Evolutionary conservation across 2,329 filamentous ascomycete species (phyloP).

Genomic region (Graphium sp.): DNA sequence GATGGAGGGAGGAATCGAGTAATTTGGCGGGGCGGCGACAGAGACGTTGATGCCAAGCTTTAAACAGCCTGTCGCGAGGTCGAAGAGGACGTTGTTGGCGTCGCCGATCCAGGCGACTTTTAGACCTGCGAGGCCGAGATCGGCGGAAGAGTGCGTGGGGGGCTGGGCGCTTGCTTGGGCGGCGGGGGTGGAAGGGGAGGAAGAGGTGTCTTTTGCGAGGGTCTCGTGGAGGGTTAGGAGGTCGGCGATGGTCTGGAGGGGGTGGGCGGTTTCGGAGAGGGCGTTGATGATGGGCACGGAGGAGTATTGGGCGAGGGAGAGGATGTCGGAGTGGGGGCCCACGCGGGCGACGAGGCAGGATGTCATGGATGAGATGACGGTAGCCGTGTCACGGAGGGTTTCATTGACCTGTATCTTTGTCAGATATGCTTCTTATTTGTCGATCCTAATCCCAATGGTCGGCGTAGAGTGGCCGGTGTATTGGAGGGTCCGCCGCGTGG

Average conservation of each 20-base stretch:
- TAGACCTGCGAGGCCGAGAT: conserved; percentile 58
- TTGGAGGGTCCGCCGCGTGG: too few species aligned
- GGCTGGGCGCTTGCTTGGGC: conserved; percentile 7
- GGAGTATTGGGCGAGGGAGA: conserved; percentile 52
- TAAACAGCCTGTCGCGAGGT: conserved; percentile 71
- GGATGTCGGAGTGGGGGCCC: conserved; percentile 59
- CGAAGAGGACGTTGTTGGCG: conserved; percentile 92
- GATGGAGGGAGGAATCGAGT: conserved; percentile 66
- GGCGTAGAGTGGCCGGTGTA: too few species aligned
- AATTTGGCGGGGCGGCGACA: conserved; percentile 74
- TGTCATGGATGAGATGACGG: conserved; percentile 89
- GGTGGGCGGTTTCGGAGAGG: conserved; percentile 81
- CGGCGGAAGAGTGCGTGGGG: too few species aligned
- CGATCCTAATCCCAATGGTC: too few species aligned
- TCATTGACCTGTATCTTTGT: conserved; percentile 55
- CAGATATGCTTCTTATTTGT: too few species aligned
- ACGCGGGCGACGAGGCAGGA: conserved; percentile 71
- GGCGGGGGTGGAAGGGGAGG: conserved; percentile 14
- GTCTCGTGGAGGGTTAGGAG: conserved; percentile 78
- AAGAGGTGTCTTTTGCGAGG: conserved; percentile 44
- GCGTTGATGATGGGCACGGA: conserved; percentile 74
- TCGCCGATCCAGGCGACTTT: conserved; percentile 96
- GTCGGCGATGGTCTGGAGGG: conserved; percentile 86
- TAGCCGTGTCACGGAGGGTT: conserved; percentile 78
- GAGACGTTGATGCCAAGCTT: conserved; percentile 79